A percentile compares a stretch with the other conserved stretches of the same genome.
These are phyloP conservation scores for Xylariales sp. DNA, from an alignment of 2,329 filamentous ascomycete genomes.

Conservation along the genomic window DNA sequence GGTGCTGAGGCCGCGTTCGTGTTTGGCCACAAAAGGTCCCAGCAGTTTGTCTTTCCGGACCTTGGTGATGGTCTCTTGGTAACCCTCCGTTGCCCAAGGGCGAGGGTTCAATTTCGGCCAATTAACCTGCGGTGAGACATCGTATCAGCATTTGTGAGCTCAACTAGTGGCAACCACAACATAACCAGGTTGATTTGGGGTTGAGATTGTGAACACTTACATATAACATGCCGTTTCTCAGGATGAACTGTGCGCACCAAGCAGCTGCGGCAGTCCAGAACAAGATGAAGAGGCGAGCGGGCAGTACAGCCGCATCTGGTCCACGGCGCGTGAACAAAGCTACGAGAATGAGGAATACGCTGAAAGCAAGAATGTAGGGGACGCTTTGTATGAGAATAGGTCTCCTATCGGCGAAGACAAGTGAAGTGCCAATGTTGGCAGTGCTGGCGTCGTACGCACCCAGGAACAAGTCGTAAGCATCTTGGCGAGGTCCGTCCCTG, in stretches of 20 bases:
- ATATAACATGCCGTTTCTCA: conserved; percentile 84
- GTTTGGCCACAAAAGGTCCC: conserved; percentile 66
- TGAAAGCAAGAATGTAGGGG: conserved; percentile 84
- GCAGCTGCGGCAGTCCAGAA: conserved; percentile 68
- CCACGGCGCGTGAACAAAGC: conserved; percentile 67
- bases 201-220: conserved; percentile 53
- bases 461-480: conserved; percentile 91
- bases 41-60: conserved; percentile 79
- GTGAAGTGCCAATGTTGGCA: conserved; percentile 63
- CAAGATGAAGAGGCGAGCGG: conserved; percentile 75
- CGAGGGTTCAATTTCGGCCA: conserved; percentile 96
- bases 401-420: conserved; percentile 78
- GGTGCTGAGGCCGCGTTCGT: conserved; percentile 81
- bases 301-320: conserved; percentile 72
- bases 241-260: conserved; percentile 75
- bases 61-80: conserved; percentile 78
- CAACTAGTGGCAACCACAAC: no score
- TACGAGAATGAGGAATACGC: conserved; percentile 76
- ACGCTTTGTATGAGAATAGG: conserved; percentile 89
- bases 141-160: conserved; percentile 13
- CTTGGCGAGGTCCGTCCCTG: conserved; percentile 85
- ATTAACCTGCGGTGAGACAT: conserved; percentile 78
- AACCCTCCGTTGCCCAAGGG: conserved; percentile 80
- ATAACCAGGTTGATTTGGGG: no score
- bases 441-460: conserved; percentile 76